Percentiles rank a stretch among this genome's conserved stretches.
Evolutionary conservation across 352 stramenopile species (phyloP).

Genomic region (Phytophthora pistaciae): DNA sequence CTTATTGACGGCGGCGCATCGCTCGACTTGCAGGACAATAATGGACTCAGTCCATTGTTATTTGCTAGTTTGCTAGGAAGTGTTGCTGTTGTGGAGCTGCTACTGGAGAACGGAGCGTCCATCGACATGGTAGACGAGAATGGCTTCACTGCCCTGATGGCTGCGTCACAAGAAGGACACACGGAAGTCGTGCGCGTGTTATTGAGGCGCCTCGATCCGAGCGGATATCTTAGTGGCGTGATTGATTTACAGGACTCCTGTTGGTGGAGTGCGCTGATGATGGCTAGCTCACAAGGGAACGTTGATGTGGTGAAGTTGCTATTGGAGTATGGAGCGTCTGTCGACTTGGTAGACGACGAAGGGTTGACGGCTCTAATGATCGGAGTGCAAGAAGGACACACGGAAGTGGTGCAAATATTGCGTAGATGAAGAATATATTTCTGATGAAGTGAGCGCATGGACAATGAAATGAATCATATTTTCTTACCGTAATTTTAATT

Average conservation of each 20-base stretch:
- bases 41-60: neutral
- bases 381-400: neutral
- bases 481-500: no score
- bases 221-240: neutral
- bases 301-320: neutral
- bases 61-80: neutral
- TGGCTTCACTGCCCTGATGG: neutral
- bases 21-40: neutral
- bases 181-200: neutral
- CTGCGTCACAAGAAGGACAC: neutral
- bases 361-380: slow-evolving; percentile 3
- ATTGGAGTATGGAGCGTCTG: slow-evolving; percentile 1
- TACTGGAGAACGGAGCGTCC: neutral
- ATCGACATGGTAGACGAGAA: neutral
- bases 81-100: neutral
- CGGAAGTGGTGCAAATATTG: no score
- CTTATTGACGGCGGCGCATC: neutral
- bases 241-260: neutral
- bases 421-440: no score
- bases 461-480: no score
- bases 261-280: slow-evolving; percentile 1
- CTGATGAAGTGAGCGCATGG: no score
- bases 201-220: neutral
- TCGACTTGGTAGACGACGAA: neutral
- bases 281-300: neutral